Evolutionary conservation across 805 yeast species (phyloP), one percentile per base, ranked within the genome.

Genomic region (Saturnispora sekii): DNA sequence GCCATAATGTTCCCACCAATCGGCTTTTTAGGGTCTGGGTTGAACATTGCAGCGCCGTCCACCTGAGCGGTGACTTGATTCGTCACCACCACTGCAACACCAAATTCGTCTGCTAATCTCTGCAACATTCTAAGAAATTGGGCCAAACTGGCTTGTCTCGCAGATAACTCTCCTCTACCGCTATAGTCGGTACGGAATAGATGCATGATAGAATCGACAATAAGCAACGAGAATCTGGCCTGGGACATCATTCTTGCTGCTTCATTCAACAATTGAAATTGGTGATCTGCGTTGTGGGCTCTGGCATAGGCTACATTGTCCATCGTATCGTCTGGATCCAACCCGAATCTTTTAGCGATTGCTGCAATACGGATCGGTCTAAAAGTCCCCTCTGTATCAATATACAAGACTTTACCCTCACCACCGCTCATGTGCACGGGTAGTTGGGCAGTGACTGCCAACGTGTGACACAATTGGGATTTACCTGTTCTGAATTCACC

Each of bases 401-500:
- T 89, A 60, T 85, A 93, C 45, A 93, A 69, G 63, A 97, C 90
- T 64, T 93, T 88, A 31, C 98, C 98, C 67, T 93, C 98, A 42
- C 96, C 98, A 49, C 98, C 98, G 35, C 97, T 97, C 83, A 84
- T 82, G 59, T 89, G 97, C 41, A 90, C 77, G 4, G 97, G 97
- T 45, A 93, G 69, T 64, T 90, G 98, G 62, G 97, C 90, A 2
- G 97, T 90, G 6, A 93, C 96, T 0, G 97, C 96, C 45, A 93
- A 71, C 1, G 97, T 93, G 61, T 93, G 98, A 64, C 98, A 93
- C 39, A 93, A 67, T 68, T 93, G 98, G 4, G 97, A 87, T 62
- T 93, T 93, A 38, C 98, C 98, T 2, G 98, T 93, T 68, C 97
- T 78, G 62, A 89, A 93, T 64, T 93, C 98, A 32, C 98, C 98